Evolutionary conservation across 225 moss, liverwort and hornwort genomes (phyloP).

Genomic region (Climacium dendroides): DNA sequence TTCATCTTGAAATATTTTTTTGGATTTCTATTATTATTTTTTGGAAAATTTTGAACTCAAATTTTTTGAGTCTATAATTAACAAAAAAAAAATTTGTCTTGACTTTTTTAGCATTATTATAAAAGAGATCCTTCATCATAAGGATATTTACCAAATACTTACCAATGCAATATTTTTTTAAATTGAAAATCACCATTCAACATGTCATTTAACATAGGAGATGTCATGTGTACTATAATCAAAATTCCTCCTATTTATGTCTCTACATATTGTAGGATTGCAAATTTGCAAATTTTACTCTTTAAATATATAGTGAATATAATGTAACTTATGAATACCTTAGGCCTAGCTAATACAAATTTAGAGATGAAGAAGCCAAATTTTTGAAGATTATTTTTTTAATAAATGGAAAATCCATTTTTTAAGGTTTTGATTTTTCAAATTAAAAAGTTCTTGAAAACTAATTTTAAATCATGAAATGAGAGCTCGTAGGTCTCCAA

Average conservation of each 20-base stretch:
- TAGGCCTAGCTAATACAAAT: accelerated
- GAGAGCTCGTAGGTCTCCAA: accelerated
- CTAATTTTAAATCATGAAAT: not conserved
- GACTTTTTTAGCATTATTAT: not conserved
- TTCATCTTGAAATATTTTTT: not conserved
- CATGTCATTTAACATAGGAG: accelerated
- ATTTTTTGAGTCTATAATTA: accelerated
- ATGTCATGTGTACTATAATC: not conserved
- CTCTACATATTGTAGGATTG: accelerated
- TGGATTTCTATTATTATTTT: not conserved
- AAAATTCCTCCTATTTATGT: accelerated
- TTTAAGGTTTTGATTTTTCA: not conserved
- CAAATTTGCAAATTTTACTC: accelerated
- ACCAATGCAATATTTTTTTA: accelerated
- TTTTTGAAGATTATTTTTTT: no score
- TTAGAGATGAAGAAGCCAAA: accelerated
- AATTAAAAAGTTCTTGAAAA: not conserved
- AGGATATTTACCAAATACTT: not conserved
- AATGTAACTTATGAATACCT: not conserved
- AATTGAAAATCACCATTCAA: not conserved
- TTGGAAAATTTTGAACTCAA: not conserved
- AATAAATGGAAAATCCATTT: no score
- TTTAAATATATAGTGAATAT: not conserved
- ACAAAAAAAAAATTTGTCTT: not conserved
- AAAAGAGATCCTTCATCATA: not conserved